Evolutionary conservation across 2,329 filamentous ascomycete genomes (phyloP).

Genomic region (Gliomastix tumulicola): DNA sequence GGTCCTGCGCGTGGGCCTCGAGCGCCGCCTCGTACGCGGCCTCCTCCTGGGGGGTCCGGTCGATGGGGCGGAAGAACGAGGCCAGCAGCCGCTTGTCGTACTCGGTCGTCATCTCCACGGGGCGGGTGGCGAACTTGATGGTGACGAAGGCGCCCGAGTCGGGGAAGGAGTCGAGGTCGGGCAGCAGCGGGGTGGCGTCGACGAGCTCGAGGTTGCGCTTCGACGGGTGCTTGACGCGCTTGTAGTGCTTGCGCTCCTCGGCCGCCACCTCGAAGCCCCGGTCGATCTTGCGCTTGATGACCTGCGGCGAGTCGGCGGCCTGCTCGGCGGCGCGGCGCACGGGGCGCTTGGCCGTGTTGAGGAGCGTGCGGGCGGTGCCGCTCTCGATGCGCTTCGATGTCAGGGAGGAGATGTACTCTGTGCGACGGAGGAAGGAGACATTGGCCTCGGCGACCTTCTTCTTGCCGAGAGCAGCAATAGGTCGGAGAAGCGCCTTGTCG

Average conservation of each 20-base stretch:
- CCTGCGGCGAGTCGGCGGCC: slow-evolving; percentile 55
- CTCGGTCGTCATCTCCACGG: slow-evolving; percentile 39
- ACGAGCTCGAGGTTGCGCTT: slow-evolving; percentile 52
- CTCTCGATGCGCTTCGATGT: slow-evolving; percentile 41
- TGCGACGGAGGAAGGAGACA: slow-evolving; percentile 90
- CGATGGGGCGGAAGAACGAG: slow-evolving; percentile 54
- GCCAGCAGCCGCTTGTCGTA: slow-evolving; percentile 58
- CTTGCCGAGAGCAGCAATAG: slow-evolving; percentile 79
- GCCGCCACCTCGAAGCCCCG: slow-evolving; percentile 51
- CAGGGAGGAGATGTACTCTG: slow-evolving; percentile 80
- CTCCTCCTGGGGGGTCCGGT: slow-evolving; percentile 47
- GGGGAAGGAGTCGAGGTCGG: slow-evolving; percentile 62
- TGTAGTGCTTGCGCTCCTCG: slow-evolving; percentile 45
- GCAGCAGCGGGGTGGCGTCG: slow-evolving; percentile 54
- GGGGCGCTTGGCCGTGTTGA: slow-evolving; percentile 18
- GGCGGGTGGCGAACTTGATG: slow-evolving; percentile 62
- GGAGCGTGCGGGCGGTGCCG: slow-evolving; percentile 30
- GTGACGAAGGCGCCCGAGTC: slow-evolving; percentile 64
- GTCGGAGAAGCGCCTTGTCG: slow-evolving; percentile 77
- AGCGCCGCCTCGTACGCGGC: slow-evolving; percentile 40
- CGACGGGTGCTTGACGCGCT: slow-evolving; percentile 48
- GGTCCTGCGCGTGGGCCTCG: slow-evolving; percentile 50
- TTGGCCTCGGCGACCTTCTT: slow-evolving; percentile 67
- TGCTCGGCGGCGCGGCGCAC: slow-evolving; percentile 46
- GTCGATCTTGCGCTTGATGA: slow-evolving; percentile 62